phyloP scores from a whole-genome alignment of 2,329 filamentous ascomycete species.

The Fusarium transvaalense region DNA sequence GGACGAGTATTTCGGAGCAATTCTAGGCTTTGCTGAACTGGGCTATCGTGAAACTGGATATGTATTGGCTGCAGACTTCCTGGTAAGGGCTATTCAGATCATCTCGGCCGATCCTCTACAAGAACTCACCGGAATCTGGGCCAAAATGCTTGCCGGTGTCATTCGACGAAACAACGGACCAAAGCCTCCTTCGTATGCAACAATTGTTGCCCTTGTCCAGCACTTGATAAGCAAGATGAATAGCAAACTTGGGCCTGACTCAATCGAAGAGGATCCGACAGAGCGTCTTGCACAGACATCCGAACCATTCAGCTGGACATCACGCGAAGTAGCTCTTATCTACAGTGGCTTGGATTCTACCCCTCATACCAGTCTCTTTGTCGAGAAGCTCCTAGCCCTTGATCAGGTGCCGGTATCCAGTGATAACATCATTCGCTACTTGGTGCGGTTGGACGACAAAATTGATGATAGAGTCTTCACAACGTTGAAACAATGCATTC shows the following conservation, averaged over 20 bases:
- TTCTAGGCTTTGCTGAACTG: slow-evolving; percentile 73
- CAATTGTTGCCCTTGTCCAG: slow-evolving; percentile 64
- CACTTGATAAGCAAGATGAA: slow-evolving; percentile 60
- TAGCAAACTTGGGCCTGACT: slow-evolving; percentile 51
- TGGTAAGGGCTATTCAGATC: slow-evolving; percentile 70
- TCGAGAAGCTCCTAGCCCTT: slow-evolving; percentile 74
- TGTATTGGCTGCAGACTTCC: slow-evolving; percentile 71
- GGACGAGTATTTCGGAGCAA: slow-evolving; percentile 81
- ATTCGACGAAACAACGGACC: slow-evolving; percentile 61
- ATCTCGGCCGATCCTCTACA: slow-evolving; percentile 69
- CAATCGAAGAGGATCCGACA: slow-evolving; percentile 55
- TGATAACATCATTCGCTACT: slow-evolving; percentile 67
- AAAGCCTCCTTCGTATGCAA: slow-evolving; percentile 66
- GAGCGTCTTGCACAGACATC: slow-evolving; percentile 56
- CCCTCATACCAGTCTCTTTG: slow-evolving; percentile 62
- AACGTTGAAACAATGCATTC: slow-evolving; percentile 67
- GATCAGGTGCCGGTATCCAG: slow-evolving; percentile 67
- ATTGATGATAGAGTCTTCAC: slow-evolving; percentile 66
- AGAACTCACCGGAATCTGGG: slow-evolving; percentile 67
- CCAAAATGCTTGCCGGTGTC: slow-evolving; percentile 65
- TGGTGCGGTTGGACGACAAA: slow-evolving; percentile 65
- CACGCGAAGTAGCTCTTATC: slow-evolving; percentile 61
- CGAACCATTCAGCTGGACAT: slow-evolving; percentile 59
- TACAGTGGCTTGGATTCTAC: slow-evolving; percentile 54
- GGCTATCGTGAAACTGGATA: slow-evolving; percentile 69